Evolutionary conservation across 106 monocot species (phyloP).

Genomic region (Dendrobium officinale): DNA sequence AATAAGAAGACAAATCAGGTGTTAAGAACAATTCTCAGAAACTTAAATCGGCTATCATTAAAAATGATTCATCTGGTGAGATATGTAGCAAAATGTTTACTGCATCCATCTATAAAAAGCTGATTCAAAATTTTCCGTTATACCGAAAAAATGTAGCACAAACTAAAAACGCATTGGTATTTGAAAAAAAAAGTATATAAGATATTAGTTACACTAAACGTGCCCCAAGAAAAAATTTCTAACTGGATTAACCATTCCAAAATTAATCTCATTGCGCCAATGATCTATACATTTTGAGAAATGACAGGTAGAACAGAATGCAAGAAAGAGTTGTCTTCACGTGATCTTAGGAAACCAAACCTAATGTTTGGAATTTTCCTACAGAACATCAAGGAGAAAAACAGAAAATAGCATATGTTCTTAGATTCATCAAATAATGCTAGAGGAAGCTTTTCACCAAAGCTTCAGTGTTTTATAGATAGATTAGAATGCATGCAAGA

Average conservation of each 20-base stretch:
- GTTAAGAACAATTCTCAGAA: background rate
- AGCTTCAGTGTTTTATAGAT: background rate
- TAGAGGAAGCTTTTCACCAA: background rate
- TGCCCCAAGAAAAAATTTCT: background rate
- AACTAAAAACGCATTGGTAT: background rate
- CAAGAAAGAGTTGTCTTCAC: background rate
- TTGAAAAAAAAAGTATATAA: background rate
- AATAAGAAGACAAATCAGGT: background rate
- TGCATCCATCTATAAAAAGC: background rate
- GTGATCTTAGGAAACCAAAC: background rate
- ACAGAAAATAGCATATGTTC: background rate
- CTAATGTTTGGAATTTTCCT: background rate
- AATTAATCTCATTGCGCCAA: background rate
- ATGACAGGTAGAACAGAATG: background rate
- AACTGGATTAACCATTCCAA: background rate
- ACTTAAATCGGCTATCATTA: background rate
- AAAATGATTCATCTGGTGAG: background rate
- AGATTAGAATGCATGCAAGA: conserved; percentile 2
- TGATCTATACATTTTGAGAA: background rate
- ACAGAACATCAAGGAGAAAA: background rate
- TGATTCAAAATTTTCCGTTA: background rate
- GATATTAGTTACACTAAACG: background rate
- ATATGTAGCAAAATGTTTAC: background rate
- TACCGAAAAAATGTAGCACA: background rate
- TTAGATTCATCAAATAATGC: background rate